Evolutionary conservation across 192 early-diverging fungal species (phyloP), one percentile per base, ranked within the genome.

Genomic region (Podila minutissima): DNA sequence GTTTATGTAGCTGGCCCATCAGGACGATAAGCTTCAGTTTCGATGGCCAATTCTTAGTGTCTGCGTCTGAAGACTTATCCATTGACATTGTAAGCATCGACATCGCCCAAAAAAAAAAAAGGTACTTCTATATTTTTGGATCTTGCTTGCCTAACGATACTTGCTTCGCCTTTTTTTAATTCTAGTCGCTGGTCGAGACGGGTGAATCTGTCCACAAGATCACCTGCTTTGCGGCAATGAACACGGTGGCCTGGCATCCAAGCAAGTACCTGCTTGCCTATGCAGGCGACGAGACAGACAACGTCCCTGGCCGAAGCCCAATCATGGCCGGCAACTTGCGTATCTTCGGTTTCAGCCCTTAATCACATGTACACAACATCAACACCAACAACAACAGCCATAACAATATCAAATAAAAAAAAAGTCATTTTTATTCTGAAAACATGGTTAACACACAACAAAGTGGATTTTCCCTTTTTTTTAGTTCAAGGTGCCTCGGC

Each of bases 221-320:
- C n/a, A 69, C 82, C 24, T 91, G 90, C 33, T 83, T 69, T 60
- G 89, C 92, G 9, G 88, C 93, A 13, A 91, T 90, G 74, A 93
- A 95, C 73, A 89, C 88, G 9, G 89, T 95, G 1, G 90, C 93
- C 24, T 96, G 94, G 94, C 92, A 95, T 71, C 95, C 95, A 7
- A 83, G 70, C 55, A 89, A 91, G 62, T 92, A 94, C 83, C 72
- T 94, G 11, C 85, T 96, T 8, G 93, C 94, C 7, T 96, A 91
- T 82, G 92, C 93, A 3, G 92, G 92, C 10, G 93, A 96, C 64
- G 93, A 94, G 70, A 81, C 79, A 49, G 65, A 69, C 10, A 46
- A 66, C 2, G 73, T 84, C 35, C 59, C 69, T 9, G 77, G 64
- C 15, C 57, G 67, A 13, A 66, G 62, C 53, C 63, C 75, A 1